Conservation (phyloP, 1,284 basidiomycete genomes). For the Ganoderma resinaceum region DNA sequence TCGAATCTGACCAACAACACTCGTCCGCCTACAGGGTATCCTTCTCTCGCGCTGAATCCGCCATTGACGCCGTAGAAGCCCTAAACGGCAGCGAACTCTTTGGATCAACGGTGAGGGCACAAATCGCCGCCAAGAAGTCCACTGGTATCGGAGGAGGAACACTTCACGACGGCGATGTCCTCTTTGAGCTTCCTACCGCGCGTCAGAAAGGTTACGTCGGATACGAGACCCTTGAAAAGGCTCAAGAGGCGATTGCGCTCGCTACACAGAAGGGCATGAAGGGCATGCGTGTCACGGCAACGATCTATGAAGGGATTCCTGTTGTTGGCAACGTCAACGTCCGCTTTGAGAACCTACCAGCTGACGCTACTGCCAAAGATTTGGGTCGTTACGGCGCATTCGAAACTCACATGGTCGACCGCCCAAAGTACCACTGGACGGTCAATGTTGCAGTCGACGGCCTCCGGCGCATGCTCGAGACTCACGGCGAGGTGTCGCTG, state of each 20-base stretch:
- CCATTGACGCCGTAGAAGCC: constrained; percentile 52
- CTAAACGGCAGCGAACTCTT: constrained; percentile 54
- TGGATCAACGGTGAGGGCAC: constrained; percentile 47
- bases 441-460: constrained; percentile 44
- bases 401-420: constrained; percentile 33
- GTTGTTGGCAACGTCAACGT: constrained; percentile 62
- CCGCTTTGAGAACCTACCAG: constrained; percentile 59
- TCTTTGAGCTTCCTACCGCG: constrained; percentile 54
- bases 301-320: constrained; percentile 61
- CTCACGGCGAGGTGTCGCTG: constrained; percentile 50
- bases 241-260: constrained; percentile 52
- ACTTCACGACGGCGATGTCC: constrained; percentile 56
- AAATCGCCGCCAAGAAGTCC: constrained; percentile 46
- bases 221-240: constrained; percentile 54
- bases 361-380: constrained; percentile 47
- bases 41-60: constrained; percentile 54
- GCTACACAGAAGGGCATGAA: constrained; percentile 45
- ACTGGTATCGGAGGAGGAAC: constrained; percentile 41
- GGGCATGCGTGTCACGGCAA: constrained; percentile 50
- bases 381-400: constrained; percentile 50
- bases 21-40: constrained; percentile 46
- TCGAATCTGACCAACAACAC: constrained; percentile 21
- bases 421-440: constrained; percentile 52
- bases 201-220: constrained; percentile 62
- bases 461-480: constrained; percentile 49